Conservation (phyloP, 176 grass and related monocot genomes). For the Microstegium vimineum region DNA sequence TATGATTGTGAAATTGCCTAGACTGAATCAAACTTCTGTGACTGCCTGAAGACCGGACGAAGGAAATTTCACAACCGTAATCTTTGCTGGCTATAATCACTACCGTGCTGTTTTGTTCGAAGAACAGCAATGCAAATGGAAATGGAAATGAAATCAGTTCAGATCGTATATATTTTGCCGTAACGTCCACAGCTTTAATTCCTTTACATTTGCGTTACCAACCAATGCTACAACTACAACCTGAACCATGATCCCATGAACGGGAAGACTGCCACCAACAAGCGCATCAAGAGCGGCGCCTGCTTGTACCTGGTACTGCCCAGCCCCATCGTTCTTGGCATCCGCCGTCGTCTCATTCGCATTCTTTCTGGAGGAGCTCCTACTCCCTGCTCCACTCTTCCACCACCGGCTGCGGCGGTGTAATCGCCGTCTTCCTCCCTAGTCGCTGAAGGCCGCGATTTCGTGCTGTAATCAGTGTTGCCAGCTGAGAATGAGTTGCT, state of each 20-base stretch:
- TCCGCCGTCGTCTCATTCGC: constrained; percentile 7
- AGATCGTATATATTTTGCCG: not conserved
- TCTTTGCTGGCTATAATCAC: not conserved
- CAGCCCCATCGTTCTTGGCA: constrained; percentile 23
- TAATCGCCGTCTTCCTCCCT: not conserved
- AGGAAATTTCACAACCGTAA: not conserved
- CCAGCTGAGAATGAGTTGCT: not conserved
- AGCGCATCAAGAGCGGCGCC: constrained; percentile 57
- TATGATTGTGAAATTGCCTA: too few relatives aligned
- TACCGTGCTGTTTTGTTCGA: not conserved
- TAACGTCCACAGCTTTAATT: not conserved
- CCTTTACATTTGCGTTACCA: too few relatives aligned
- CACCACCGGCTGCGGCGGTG: not conserved
- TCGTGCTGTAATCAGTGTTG: not conserved
- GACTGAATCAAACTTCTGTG: not conserved
- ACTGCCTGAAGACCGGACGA: not conserved
- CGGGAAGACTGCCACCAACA: constrained; percentile 80
- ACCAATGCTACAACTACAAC: too few relatives aligned
- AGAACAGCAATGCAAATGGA: not conserved
- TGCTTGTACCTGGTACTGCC: constrained; percentile 54
- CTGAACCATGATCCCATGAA: constrained; percentile 85
- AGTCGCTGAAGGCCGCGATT: not conserved
- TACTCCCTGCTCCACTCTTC: not conserved
- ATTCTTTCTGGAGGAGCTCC: not conserved
- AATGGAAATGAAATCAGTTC: not conserved